Evolutionary conservation across 164 flowering plant genomes (phyloP), one percentile per base, ranked within the genome.

Genomic region (Macadamia tetraphylla): DNA sequence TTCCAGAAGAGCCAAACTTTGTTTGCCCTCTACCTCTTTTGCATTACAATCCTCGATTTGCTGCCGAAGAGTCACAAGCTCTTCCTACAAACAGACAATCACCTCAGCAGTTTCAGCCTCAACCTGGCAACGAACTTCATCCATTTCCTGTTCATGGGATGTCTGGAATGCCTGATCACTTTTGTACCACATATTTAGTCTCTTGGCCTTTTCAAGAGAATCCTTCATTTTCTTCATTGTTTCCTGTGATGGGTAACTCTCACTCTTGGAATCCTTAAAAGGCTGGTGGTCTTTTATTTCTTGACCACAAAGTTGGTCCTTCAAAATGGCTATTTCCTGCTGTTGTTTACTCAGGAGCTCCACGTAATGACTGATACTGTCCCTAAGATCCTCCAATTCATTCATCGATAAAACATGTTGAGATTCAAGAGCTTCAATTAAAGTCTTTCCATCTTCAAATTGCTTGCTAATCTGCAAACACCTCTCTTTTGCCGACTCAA

Each of bases 61-160:
- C 76, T 85, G 83, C 78, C 90, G 94, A 81, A 92, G 92, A 62
- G 58, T 62, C 18, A 75, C 60, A 48, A 95, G 91, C 73, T 95
- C 98, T 77, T 92, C 97, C 80, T 90, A 93, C 79, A 95, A 74
- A 75, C 94, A 88, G 67, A 95, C 86, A 75, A 95, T 95, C 61
- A 87, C 99, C 76, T 92, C 91, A 13, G 97, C 99, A 56, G 98
- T 95, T 84, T 90, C 99, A 60, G 84, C 98, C 78, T 95, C 99
- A 67, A 80, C 99, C 79, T 95, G 99, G 64, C 80, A 71, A 60
- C 92, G 83, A 66, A 87, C 80, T 74, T 86, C 86, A 71, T 92
- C 97, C 88, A 82, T 87, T 74, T 92, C 98, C 73, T 84, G 83
- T 67, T 91, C 90, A 77, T 83, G 79, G 9, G 89, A 77, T 23